Evolutionary conservation across 2,329 filamentous ascomycete genomes (phyloP), one percentile per base, ranked within the genome.

Genomic region (Arachnopeziza araneosa): DNA sequence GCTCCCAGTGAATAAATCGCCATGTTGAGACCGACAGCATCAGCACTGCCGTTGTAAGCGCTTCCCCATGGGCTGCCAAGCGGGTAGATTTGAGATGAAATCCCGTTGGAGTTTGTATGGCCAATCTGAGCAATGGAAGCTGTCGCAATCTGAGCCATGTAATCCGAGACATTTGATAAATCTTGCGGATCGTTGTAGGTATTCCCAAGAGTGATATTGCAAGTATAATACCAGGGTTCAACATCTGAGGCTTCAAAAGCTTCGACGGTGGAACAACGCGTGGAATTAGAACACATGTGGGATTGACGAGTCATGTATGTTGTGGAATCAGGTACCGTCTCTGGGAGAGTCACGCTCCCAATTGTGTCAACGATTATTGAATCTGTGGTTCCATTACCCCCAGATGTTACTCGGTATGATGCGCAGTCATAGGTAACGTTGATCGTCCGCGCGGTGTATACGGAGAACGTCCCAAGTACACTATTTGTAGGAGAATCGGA

Each of bases 51-150:
- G 14, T 69, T 58, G 14, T 66, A 56, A 2, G 73, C 67, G 0
- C 50, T 48, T 1, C 78, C 78, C 55, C 74, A 78, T 4, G 69
- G 60, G 1, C 74, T 74, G 55, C 77, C 75, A 24, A 72, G 69
- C 0, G 78, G 78, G 55, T 79, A 80, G 10, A 73, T 74, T 63
- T 78, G 76, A 73, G 71, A 52, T 56, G 69, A 52, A 7, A 62
- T 26, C 1, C 55, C 58, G 10, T 30, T 24, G 1, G 36, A 52
- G 44, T 56, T 61, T 58, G 36, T 68, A 63, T 76, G 78, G 5
- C 76, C 77, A 44, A 76, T 72, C 5, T 78, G 72, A 0, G 77
- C 77, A 19, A 79, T 78, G 0, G 74, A 72, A 1, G 69, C 64
- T 6, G 74, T 68, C 0, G 75, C 74, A 24, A 75, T 66, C 19